Base-by-base conservation (phyloP, 192 early-diverging fungal species). In the Podila horticola region DNA sequence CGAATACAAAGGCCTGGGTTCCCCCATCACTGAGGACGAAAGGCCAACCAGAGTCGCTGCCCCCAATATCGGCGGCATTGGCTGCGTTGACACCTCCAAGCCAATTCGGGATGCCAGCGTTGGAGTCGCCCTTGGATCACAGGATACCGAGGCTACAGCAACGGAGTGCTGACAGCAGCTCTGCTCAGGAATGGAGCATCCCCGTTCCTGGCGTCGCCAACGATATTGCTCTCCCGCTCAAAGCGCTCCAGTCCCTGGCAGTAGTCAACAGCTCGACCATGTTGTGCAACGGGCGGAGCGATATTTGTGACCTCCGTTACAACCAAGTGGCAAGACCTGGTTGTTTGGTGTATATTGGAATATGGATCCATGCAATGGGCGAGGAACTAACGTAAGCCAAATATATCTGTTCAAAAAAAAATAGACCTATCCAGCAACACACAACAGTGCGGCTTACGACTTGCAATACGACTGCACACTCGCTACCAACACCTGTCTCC, bases 361-460 rank as follows among this genome's bases (percentile, higher is more conserved):
- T 55, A 26, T 29, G 20, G 20, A 33, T 19, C 5, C 34, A 10
- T 36, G 0, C 8, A n/a, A n/a, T n/a, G 34, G 8, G 34, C 34
- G 34, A 36, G 34, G 34, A 36, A 15, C 41, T 45, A 45, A 45
- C 41, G 41, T 45, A 15, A 45, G 15, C 41, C 3, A 8, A 45
- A 45, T 3, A 45, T 8, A 12, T 15, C 8, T 45, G 13, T 45
- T 12, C 11, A 45, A 45, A 55, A 55, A 55, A 55, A 22, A 55
- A 55, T 69, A 85, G 84, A 85, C 84, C 22, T 71, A 83, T 65
- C 72, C 81, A 59, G 84, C 60, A 20, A 85, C 79, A 8, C 84
- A 85, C 57, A 85, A 85, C 55, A 85, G 84, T 45, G 81, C 68
- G 0, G 24, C 84, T 2, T 85, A 82, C 58, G 45, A 74, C 45